Evolutionary conservation across 805 yeast genomes (phyloP), one percentile per base, ranked within the genome.

Genomic region (Wickerhamomyces mucosus): DNA sequence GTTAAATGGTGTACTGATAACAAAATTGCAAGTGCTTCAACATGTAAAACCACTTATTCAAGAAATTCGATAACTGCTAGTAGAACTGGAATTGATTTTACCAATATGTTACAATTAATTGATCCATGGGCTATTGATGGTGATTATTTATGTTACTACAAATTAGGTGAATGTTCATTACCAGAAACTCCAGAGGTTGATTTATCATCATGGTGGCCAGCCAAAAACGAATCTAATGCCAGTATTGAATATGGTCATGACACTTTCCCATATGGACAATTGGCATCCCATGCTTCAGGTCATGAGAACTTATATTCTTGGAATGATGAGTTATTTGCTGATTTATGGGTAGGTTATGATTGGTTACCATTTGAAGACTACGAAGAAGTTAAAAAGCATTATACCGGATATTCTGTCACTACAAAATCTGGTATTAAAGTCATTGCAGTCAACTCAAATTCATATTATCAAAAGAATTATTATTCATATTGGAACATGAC

Each of bases 361-460:
- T 70, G 77, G 77, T 29, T 43, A 17, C 42, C 44, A 25, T 27
- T 35, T 22, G 37, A 39, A 14, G 23, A 41, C 26, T 34, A 33
- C 14, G 34, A 35, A 7, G 34, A 36, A n/a, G 27, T 44, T 25
- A 44, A 39, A 32, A 58, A 56, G 16, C 80, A 76, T 43, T 76
- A 78, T 50, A 65, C 78, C 25, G 84, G 80, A 1, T 78, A 65
- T 46, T 61, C 82, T 0, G 63, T 68, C 19, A 65, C 60, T 25
- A 75, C 83, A 9, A 51, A 59, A 15, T 55, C 64, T 27, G 81
- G 82, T 1, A 61, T 77, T 30, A 74, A 74, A 49, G 61, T 77
- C 17, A 69, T 77, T 33, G 61, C 82, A 3, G 51, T 78, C 40
- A 78, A 79, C 55, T 72, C 84, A 11, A 78, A 78, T 52, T 64